Evolutionary conservation across 176 grass and related monocot genomes (phyloP).

Genomic region (Eragrostis nindensis): DNA sequence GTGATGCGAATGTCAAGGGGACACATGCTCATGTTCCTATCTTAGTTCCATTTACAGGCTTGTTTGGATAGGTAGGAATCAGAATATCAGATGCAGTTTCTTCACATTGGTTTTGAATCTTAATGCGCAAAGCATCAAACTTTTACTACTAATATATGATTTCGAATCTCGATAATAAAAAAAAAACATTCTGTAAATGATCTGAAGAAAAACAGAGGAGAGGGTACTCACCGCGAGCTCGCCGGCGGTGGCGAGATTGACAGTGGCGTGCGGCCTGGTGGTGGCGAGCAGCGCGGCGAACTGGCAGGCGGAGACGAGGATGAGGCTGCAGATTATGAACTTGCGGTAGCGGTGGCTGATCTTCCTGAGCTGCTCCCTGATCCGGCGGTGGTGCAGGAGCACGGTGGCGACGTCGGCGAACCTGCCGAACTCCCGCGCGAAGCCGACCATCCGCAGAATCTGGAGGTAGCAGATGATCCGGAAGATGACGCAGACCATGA

Average conservation of each 20-base stretch:
- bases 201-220: background rate
- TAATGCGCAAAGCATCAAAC: background rate
- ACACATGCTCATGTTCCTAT: background rate
- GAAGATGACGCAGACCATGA: constrained; percentile 83
- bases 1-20: background rate
- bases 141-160: too few relatives aligned
- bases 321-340: constrained; percentile 63
- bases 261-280: constrained; percentile 65
- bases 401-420: constrained; percentile 64
- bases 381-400: constrained; percentile 64
- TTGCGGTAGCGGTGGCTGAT: constrained; percentile 79
- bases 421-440: constrained; percentile 64
- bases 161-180: too few relatives aligned
- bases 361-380: constrained; percentile 64
- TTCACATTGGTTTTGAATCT: too few relatives aligned
- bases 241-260: constrained; percentile 72
- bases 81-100: background rate
- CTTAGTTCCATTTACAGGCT: background rate
- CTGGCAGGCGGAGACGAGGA: constrained; percentile 75
- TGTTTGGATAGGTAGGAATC: background rate
- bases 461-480: constrained; percentile 84
- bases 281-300: constrained; percentile 74
- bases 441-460: constrained; percentile 78
- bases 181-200: background rate
- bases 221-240: constrained; percentile 71